Conservation (phyloP, 495 filamentous ascomycete genomes). For the Xylaria nigripes region DNA sequence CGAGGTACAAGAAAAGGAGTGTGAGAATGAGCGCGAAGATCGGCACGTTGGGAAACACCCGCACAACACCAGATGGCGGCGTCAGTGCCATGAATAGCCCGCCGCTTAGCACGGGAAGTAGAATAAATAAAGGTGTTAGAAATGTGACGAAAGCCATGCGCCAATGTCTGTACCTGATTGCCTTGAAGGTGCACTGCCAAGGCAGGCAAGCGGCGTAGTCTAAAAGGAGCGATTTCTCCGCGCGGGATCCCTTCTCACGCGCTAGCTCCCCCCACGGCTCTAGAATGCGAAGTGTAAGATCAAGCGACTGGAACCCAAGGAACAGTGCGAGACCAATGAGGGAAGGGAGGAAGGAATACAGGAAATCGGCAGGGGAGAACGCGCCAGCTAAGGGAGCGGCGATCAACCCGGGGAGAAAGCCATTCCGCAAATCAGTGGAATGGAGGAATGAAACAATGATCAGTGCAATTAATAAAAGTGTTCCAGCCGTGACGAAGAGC, state of each 20-base stretch:
- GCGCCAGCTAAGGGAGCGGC: slow-evolving; percentile 52
- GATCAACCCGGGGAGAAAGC: slow-evolving; percentile 61
- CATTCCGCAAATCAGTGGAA: slow-evolving; percentile 50
- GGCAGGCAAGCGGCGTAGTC: slow-evolving; percentile 63
- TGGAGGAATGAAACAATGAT: slow-evolving; percentile 69
- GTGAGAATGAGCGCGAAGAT: slow-evolving; percentile 61
- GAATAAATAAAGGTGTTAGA: slow-evolving; percentile 52
- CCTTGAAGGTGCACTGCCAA: slow-evolving; percentile 52
- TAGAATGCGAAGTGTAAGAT: slow-evolving; percentile 64
- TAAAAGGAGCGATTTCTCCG: slow-evolving; percentile 61
- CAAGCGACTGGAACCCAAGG: slow-evolving; percentile 69
- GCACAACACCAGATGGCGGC: slow-evolving; percentile 41
- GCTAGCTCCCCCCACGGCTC: slow-evolving; percentile 65
- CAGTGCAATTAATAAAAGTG: slow-evolving; percentile 62
- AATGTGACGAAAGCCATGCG: slow-evolving; percentile 62
- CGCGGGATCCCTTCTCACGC: slow-evolving; percentile 47
- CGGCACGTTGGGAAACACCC: slow-evolving; percentile 60
- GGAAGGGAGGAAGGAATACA: slow-evolving; percentile 77
- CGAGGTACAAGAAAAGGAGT: slow-evolving; percentile 57
- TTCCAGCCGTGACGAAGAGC: slow-evolving; percentile 52
- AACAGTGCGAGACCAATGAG: slow-evolving; percentile 67
- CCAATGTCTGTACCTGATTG: slow-evolving; percentile 58
- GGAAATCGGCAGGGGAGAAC: slow-evolving; percentile 79
- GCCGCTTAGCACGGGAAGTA: slow-evolving; percentile 67
- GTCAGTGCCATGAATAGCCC: slow-evolving; percentile 77